phyloP scores from a whole-genome alignment of 2,329 filamentous ascomycete species.

The Meredithiella fracta region DNA sequence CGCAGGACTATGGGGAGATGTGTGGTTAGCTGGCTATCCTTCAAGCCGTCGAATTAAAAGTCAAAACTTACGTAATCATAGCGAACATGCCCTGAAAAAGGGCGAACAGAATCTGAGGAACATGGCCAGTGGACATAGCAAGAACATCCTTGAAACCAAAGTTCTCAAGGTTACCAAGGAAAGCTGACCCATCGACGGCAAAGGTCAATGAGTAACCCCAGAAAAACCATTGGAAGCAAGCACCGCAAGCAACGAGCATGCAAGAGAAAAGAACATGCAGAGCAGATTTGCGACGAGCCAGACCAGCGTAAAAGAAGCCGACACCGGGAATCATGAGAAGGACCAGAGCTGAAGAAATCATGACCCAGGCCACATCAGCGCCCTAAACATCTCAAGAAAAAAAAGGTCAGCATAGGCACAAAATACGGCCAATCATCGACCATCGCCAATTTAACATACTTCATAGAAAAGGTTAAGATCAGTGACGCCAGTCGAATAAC shows the following conservation, averaged over 20 bases:
- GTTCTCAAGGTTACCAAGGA: constrained; percentile 65
- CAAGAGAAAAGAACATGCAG: constrained; percentile 74
- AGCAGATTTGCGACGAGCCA: constrained; percentile 76
- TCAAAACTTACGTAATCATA: constrained; percentile 55
- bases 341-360: constrained; percentile 61
- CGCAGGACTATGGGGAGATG: constrained; percentile 22
- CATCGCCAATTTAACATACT: constrained; percentile 27
- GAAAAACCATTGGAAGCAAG: constrained; percentile 89
- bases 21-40: neutral
- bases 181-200: constrained; percentile 60
- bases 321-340: constrained; percentile 88
- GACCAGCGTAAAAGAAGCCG: constrained; percentile 86
- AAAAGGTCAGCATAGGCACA: neutral
- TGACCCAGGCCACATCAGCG: constrained; percentile 70
- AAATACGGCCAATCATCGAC: neutral
- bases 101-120: constrained; percentile 73
- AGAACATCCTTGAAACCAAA: constrained; percentile 68
- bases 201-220: constrained; percentile 84
- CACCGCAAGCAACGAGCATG: constrained; percentile 62
- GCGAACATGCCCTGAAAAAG: constrained; percentile 85
- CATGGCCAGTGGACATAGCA: constrained; percentile 47
- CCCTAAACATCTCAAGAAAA: constrained; percentile 32
- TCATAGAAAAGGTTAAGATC: constrained; percentile 79
- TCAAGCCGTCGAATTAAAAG: neutral
- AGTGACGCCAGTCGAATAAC: constrained; percentile 35